A percentile compares a stretch with the other conserved stretches of the same genome.
phyloP scores from a whole-genome alignment of 345 rosid species.

The Iberis pinnata region DNA sequence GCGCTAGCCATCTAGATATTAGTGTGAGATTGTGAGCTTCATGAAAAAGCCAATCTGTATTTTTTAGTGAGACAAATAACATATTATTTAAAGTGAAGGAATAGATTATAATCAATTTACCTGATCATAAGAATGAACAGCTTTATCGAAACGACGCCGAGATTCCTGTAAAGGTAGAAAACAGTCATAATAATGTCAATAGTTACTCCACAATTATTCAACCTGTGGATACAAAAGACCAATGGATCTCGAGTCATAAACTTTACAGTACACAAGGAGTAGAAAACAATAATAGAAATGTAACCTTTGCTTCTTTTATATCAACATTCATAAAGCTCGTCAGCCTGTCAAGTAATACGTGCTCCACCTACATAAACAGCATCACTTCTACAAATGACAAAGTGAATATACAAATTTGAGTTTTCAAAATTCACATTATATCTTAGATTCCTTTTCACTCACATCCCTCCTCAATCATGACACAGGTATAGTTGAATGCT shows the following conservation, averaged over 20 bases:
- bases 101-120: slow-evolving; percentile 35
- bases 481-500: not conserved
- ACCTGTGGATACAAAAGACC: not conserved
- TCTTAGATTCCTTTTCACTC: not conserved
- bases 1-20: not conserved
- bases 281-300: slow-evolving; percentile 12
- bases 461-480: not conserved
- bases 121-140: slow-evolving; percentile 66
- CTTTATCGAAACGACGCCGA: slow-evolving; percentile 60
- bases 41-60: too few species aligned
- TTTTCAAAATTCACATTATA: too few species aligned
- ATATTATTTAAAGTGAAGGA: too few species aligned
- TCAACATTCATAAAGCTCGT: slow-evolving; percentile 56
- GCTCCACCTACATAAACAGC: slow-evolving; percentile 71
- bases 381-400: too few species aligned
- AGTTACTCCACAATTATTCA: too few species aligned
- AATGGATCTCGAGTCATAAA: too few species aligned
- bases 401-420: not conserved
- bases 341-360: slow-evolving; percentile 65
- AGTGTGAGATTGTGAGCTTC: not conserved
- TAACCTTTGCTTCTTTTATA: slow-evolving; percentile 74
- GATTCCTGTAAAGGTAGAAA: slow-evolving; percentile 56
- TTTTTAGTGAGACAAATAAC: too few species aligned
- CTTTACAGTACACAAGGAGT: too few species aligned
- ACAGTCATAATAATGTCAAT: slow-evolving; percentile 15